phyloP scores from a whole-genome alignment of 495 filamentous ascomycete genomes.

The Peziza echinospora region DNA sequence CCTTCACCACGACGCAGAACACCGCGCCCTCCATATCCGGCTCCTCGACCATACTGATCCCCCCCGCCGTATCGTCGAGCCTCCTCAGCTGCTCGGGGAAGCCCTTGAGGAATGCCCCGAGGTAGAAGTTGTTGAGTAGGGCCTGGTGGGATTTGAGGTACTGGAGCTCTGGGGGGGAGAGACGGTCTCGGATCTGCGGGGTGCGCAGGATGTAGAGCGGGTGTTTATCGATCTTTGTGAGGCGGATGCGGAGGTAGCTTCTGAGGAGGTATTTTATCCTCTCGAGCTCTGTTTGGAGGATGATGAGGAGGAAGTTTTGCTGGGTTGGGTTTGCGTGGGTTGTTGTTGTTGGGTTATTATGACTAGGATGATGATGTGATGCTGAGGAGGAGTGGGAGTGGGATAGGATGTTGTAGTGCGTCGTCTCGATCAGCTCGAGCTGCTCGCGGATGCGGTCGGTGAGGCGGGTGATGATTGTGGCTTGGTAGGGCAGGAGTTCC shows the following conservation, averaged over 20 bases:
- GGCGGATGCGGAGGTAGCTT: slow-evolving; percentile 59
- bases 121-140: slow-evolving; percentile 61
- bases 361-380: too few relatives aligned
- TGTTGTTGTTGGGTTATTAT: too few relatives aligned
- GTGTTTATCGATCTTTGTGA: slow-evolving; percentile 67
- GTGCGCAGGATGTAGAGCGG: slow-evolving; percentile 38
- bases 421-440: too few relatives aligned
- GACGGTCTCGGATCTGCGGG: slow-evolving; percentile 24
- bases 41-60: slow-evolving; percentile 73
- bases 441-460: slow-evolving; percentile 49
- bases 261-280: slow-evolving; percentile 77
- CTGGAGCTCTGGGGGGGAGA: slow-evolving; percentile 50
- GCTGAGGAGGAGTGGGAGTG: too few relatives aligned
- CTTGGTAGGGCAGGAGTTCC: slow-evolving; percentile 55
- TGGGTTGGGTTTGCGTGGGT: background rate
- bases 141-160: slow-evolving; percentile 69
- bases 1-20: slow-evolving; percentile 53
- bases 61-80: slow-evolving; percentile 74
- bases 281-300: slow-evolving; percentile 91
- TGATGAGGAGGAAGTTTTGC: slow-evolving; percentile 66
- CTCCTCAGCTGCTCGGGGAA: slow-evolving; percentile 59
- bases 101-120: slow-evolving; percentile 51
- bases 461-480: slow-evolving; percentile 48
- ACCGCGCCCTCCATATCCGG: slow-evolving; percentile 67
- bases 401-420: too few relatives aligned